Conservation (phyloP, 192 early-diverging fungal species). For the Helicostylum pulchrum region DNA sequence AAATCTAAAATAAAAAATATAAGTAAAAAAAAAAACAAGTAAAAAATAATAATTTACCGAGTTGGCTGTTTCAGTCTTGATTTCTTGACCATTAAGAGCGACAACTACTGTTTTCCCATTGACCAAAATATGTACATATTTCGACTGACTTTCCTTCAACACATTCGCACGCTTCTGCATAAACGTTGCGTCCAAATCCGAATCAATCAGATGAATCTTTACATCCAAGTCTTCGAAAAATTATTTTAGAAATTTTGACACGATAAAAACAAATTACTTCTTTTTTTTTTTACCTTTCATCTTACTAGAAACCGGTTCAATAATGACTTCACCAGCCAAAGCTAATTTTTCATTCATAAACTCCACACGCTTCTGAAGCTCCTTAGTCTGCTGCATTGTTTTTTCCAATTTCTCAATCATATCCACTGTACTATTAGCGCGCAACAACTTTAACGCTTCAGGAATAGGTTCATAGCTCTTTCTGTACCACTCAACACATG, state of each 20-base stretch:
- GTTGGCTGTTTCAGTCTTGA: conserved; percentile 23
- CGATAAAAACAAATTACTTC: no score
- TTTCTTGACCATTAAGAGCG: conserved; percentile 35
- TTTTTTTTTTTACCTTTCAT: no score
- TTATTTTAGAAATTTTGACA: no score
- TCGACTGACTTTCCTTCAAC: conserved; percentile 33
- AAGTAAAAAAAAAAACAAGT: neutral
- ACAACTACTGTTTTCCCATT: conserved; percentile 42
- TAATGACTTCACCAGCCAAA: conserved; percentile 18
- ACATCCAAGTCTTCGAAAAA: no score
- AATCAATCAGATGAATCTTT: conserved; percentile 38
- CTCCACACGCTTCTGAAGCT: conserved; percentile 36
- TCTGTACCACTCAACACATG: conserved; percentile 42
- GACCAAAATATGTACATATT: conserved; percentile 40
- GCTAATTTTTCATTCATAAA: conserved; percentile 44
- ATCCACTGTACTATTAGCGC: conserved; percentile 35
- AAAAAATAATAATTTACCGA: conserved; percentile 15
- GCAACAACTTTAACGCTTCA: conserved; percentile 35
- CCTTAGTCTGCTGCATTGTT: conserved; percentile 38
- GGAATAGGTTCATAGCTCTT: conserved; percentile 43
- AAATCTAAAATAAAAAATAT: conserved; percentile 27
- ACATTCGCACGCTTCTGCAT: conserved; percentile 45
- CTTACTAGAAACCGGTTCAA: conserved; percentile 14
- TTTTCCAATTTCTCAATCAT: conserved; percentile 43
- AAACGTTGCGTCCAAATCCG: conserved; percentile 39